These are phyloP conservation scores for Metschnikowia henanensis DNA, from an alignment of 805 yeast genomes.

Conservation along the genomic window DNA sequence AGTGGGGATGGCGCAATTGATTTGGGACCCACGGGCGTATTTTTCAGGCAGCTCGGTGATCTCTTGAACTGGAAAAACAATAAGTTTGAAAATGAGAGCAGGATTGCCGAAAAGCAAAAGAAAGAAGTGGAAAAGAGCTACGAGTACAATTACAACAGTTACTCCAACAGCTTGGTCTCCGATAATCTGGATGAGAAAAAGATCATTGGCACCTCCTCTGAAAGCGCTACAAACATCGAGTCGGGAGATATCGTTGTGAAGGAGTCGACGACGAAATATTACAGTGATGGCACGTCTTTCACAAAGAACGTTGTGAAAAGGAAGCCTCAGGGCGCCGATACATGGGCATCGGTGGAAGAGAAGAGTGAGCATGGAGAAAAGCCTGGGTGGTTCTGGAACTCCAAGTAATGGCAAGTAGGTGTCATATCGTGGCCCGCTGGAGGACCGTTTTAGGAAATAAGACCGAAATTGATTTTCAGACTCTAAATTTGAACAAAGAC, in stretches of 20 bases:
- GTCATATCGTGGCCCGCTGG: too few species aligned
- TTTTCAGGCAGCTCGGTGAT: conserved; percentile 64
- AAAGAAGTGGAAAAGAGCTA: neutral
- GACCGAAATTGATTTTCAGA: too few species aligned
- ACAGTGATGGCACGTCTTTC: conserved; percentile 36
- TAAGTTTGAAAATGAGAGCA: conserved; percentile 3
- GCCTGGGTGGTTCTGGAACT: conserved; percentile 28
- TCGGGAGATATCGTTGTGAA: conserved; percentile 29
- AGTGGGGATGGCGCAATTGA: conserved; percentile 25
- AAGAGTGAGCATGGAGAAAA: conserved; percentile 19
- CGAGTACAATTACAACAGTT: neutral
- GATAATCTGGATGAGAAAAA: neutral
- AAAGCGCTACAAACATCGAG: conserved; percentile 27
- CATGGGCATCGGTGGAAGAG: conserved; percentile 35
- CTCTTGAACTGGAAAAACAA: conserved; percentile 65
- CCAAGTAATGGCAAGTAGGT: neutral
- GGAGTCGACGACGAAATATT: conserved; percentile 35
- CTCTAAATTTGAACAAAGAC: too few species aligned
- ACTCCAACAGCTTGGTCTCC: neutral
- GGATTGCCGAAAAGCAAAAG: neutral
- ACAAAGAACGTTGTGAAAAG: conserved; percentile 31
- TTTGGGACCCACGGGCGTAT: conserved; percentile 53
- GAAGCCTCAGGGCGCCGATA: conserved; percentile 33
- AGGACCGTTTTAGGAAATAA: too few species aligned
- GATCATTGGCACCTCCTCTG: conserved; percentile 30